A percentile compares a stretch with the other conserved stretches of the same genome.
Evolutionary conservation across 139 green algal genomes (phyloP).

Genomic region (Chlamydomonas sp.): DNA sequence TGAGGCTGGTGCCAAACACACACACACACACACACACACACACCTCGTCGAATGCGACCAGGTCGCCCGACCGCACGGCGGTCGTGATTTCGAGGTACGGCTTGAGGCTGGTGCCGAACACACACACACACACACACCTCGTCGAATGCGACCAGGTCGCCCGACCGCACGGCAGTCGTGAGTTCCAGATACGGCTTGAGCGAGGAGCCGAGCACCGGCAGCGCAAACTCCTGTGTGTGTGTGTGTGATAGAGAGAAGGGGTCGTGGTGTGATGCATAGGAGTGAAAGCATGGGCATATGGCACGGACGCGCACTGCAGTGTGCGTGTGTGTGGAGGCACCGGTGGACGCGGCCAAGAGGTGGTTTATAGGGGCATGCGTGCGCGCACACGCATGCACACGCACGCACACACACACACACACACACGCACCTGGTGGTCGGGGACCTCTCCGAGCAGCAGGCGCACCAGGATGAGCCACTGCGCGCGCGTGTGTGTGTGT

Average conservation of each 20-base stretch:
- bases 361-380: too few relatives aligned
- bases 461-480: constrained; percentile 83
- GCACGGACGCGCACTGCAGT: too few relatives aligned
- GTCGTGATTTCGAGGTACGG: constrained; percentile 87
- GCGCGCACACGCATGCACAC: too few relatives aligned
- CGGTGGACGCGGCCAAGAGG: too few relatives aligned
- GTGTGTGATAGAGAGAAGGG: too few relatives aligned
- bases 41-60: constrained; percentile 65
- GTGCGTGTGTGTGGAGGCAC: too few relatives aligned
- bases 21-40: neutral
- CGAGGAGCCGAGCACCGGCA: constrained; percentile 48
- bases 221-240: constrained; percentile 75
- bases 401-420: too few relatives aligned
- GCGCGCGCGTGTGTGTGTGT: too few relatives aligned
- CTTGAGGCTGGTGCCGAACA: constrained; percentile 51
- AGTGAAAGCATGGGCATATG: too few relatives aligned
- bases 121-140: constrained; percentile 8
- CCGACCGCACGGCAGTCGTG: constrained; percentile 70
- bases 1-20: constrained; percentile 32
- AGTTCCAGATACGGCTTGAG: constrained; percentile 89
- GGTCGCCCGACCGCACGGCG: constrained; percentile 78
- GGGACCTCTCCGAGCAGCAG: constrained; percentile 98
- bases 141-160: constrained; percentile 78
- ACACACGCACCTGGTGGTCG: too few relatives aligned
- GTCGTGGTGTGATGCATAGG: too few relatives aligned